phyloP scores from a whole-genome alignment of 2,329 filamentous ascomycete species.

The Lachnellula hyalina region DNA sequence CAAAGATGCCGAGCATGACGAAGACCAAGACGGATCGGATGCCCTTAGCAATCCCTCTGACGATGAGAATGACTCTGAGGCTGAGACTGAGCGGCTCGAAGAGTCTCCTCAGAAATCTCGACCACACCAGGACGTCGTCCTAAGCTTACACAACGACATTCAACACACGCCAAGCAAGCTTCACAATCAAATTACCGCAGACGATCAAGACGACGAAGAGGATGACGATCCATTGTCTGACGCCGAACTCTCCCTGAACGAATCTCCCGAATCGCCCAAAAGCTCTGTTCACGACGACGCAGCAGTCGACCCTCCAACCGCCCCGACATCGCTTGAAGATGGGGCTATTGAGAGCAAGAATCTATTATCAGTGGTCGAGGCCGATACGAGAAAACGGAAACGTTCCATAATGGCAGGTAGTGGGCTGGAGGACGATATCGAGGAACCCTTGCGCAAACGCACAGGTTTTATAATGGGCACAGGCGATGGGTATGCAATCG shows the following conservation, averaged over 20 bases:
- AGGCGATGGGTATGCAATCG: constrained; percentile 41
- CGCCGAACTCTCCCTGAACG: constrained; percentile 34
- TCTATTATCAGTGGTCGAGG: constrained; percentile 18
- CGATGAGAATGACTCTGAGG: constrained; percentile 69
- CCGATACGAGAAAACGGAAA: constrained; percentile 35
- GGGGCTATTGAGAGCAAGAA: constrained; percentile 24
- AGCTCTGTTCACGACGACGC: constrained; percentile 37
- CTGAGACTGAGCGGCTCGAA: constrained; percentile 89
- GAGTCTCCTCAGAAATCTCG: constrained; percentile 71
- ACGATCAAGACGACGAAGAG: constrained; percentile 39
- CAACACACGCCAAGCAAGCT: constrained; percentile 72
- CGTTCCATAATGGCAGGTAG: constrained; percentile 29
- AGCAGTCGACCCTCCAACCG: constrained; percentile 22
- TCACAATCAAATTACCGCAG: constrained; percentile 48
- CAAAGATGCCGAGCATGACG: constrained; percentile 60
- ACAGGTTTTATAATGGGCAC: constrained; percentile 41
- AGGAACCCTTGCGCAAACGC: constrained; percentile 43
- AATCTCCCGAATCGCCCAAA: constrained; percentile 32
- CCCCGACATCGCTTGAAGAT: constrained; percentile 33
- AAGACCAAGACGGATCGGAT: constrained; percentile 40
- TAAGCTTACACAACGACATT: constrained; percentile 50
- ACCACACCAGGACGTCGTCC: constrained; percentile 53
- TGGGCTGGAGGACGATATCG: constrained; percentile 30
- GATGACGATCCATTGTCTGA: constrained; percentile 30
- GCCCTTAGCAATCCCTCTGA: constrained; percentile 38